These are phyloP conservation scores for Kwoniella dendrophila DNA, from an alignment of 768 basidiomycete genomes.

Conservation along the genomic window DNA sequence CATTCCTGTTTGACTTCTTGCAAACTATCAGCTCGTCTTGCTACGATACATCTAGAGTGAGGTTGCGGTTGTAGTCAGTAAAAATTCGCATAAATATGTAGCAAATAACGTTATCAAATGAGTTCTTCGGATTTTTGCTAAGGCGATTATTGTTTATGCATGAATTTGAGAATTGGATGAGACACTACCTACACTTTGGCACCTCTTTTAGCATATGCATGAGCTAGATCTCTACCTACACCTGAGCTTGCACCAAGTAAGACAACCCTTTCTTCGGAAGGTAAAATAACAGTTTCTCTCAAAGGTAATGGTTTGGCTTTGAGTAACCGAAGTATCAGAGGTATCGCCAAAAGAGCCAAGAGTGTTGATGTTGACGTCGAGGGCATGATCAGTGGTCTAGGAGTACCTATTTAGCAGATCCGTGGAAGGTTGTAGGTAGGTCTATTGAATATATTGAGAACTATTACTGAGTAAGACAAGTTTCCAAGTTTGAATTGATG, in stretches of 20 bases:
- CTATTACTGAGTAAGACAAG: too few relatives aligned
- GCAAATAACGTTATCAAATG: neutral
- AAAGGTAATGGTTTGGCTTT: constrained; percentile 27
- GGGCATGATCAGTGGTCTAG: too few relatives aligned
- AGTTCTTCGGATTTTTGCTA: neutral
- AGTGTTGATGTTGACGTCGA: neutral
- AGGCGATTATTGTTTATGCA: neutral
- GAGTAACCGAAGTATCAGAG: constrained; percentile 27
- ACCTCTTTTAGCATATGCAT: constrained; percentile 72
- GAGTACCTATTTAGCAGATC: too few relatives aligned
- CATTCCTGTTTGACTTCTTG: constrained; percentile 65
- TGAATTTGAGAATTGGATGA: neutral
- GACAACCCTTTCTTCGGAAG: constrained; percentile 69
- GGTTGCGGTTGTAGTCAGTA: neutral
- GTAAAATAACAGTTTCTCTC: constrained; percentile 40
- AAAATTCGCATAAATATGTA: neutral
- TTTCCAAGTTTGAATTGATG: too few relatives aligned
- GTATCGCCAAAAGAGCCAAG: constrained; percentile 27
- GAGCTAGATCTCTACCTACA: constrained; percentile 72
- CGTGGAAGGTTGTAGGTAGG: too few relatives aligned
- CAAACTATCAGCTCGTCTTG: constrained; percentile 64
- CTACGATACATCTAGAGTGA: constrained; percentile 66
- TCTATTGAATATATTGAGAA: too few relatives aligned
- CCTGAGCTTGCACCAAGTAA: constrained; percentile 83
- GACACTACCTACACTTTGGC: constrained; percentile 58